Conservation (phyloP, 352 stramenopile species). For the Phytophthora megakarya region DNA sequence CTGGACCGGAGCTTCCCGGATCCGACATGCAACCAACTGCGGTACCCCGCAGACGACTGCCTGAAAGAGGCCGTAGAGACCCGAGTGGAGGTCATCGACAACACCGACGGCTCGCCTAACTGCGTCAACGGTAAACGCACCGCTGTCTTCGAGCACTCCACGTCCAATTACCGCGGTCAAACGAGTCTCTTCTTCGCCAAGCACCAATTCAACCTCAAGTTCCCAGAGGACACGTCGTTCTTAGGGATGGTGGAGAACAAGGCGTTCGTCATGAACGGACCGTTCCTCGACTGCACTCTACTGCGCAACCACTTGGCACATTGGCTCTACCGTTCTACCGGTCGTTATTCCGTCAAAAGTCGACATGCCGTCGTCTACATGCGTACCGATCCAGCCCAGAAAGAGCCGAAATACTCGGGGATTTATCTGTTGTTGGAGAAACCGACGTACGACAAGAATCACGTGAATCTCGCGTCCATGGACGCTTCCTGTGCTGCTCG, state of each 20-base stretch:
- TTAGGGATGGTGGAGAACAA: constrained; percentile 68
- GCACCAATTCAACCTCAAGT: constrained; percentile 79
- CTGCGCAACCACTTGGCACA: constrained; percentile 83
- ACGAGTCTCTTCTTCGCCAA: constrained; percentile 80
- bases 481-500: constrained; percentile 42
- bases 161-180: constrained; percentile 77
- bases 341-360: constrained; percentile 70
- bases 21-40: constrained; percentile 70
- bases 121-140: constrained; percentile 56
- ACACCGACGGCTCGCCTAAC: constrained; percentile 56
- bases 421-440: constrained; percentile 84
- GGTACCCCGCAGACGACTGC: constrained; percentile 69
- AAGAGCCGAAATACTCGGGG: constrained; percentile 51
- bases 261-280: constrained; percentile 77
- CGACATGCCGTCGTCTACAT: constrained; percentile 77
- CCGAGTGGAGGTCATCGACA: constrained; percentile 68
- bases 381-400: constrained; percentile 34
- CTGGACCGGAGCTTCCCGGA: constrained; percentile 62
- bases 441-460: constrained; percentile 70
- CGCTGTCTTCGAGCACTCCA: constrained; percentile 48
- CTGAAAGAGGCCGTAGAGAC: constrained; percentile 60
- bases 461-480: constrained; percentile 64
- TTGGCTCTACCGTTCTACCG: constrained; percentile 71
- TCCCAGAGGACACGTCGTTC: constrained; percentile 46
- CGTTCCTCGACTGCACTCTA: constrained; percentile 71